A percentile compares a stretch with the other conserved stretches of the same genome.
phyloP scores from a whole-genome alignment of 805 yeast species.

The Zygoascus flipseniorum region DNA sequence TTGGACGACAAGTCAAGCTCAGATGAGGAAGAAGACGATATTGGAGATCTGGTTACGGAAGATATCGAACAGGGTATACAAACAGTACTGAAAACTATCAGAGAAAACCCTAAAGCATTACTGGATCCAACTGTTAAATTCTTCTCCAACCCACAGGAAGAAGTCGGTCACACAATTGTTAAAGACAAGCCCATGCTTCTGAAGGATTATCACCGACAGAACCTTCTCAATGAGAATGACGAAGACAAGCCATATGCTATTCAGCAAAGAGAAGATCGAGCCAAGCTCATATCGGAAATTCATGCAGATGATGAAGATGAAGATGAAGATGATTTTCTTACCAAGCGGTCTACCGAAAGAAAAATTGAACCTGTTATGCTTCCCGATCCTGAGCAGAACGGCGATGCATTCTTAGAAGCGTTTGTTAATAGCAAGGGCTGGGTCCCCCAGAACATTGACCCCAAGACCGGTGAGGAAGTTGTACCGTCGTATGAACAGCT shows the following conservation, averaged over 20 bases:
- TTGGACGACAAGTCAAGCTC: slow-evolving; percentile 29
- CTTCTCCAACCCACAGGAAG: slow-evolving; percentile 56
- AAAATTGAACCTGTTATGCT: slow-evolving; percentile 32
- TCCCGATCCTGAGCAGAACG: slow-evolving; percentile 61
- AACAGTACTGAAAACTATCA: slow-evolving; percentile 62
- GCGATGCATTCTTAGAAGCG: slow-evolving; percentile 61
- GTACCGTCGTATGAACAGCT: slow-evolving; percentile 27
- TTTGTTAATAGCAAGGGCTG: slow-evolving; percentile 77
- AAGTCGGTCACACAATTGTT: slow-evolving; percentile 18
- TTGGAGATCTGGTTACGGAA: slow-evolving; percentile 77
- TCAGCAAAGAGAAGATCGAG: slow-evolving; percentile 69
- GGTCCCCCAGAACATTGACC: slow-evolving; percentile 69
- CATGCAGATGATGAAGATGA: slow-evolving; percentile 45
- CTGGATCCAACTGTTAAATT: slow-evolving; percentile 64
- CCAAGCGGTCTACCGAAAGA: slow-evolving; percentile 47
- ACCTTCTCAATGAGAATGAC: slow-evolving; percentile 59
- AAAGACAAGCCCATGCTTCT: slow-evolving; percentile 71
- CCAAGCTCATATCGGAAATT: slow-evolving; percentile 67
- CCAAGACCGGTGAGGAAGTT: slow-evolving; percentile 38
- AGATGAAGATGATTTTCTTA: slow-evolving; percentile 41
- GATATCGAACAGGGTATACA: slow-evolving; percentile 76
- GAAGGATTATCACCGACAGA: slow-evolving; percentile 88
- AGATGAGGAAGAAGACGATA: slow-evolving; percentile 81
- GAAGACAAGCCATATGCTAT: slow-evolving; percentile 63
- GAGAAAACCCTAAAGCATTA: slow-evolving; percentile 53